Percentiles rank a stretch among this genome's conserved stretches.
These are phyloP conservation scores for Daldinia sp. DNA, from an alignment of 2,329 filamentous ascomycete species.

Conservation along the genomic window DNA sequence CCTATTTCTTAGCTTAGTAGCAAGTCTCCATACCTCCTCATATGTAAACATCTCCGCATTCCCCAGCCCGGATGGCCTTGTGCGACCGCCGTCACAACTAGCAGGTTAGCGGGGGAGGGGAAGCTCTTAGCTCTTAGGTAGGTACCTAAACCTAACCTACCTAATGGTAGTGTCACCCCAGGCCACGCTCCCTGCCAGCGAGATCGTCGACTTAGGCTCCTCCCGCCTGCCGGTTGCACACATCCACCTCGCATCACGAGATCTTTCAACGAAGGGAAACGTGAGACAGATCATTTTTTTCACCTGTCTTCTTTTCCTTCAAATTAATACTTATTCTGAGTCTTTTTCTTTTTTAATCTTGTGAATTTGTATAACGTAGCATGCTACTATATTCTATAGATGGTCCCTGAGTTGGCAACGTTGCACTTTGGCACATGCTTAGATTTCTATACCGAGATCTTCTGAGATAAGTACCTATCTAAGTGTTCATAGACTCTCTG, in stretches of 20 bases:
- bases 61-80: not conserved
- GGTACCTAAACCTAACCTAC: too few relatives aligned
- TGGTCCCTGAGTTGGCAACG: conserved; percentile 13
- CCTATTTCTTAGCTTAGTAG: too few relatives aligned
- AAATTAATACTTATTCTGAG: not conserved
- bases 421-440: conserved; percentile 19
- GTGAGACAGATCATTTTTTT: conserved; percentile 21
- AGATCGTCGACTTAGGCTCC: conserved; percentile 23
- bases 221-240: conserved; percentile 23
- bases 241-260: conserved; percentile 35
- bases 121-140: not conserved
- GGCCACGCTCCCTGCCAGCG: not conserved
- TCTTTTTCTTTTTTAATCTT: not conserved
- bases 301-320: not conserved
- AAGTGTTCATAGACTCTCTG: too few relatives aligned
- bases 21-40: not conserved
- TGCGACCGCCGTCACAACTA: not conserved
- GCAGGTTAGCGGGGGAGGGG: not conserved
- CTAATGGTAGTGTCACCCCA: conserved; percentile 31
- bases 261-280: not conserved
- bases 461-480: not conserved
- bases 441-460: not conserved
- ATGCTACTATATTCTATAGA: too few relatives aligned
- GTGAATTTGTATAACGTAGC: not conserved
- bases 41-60: not conserved